Percentiles rank a stretch among this genome's conserved stretches.
Conservation (phyloP, 352 stramenopile species). For the Globisporangium perplexum region DNA sequence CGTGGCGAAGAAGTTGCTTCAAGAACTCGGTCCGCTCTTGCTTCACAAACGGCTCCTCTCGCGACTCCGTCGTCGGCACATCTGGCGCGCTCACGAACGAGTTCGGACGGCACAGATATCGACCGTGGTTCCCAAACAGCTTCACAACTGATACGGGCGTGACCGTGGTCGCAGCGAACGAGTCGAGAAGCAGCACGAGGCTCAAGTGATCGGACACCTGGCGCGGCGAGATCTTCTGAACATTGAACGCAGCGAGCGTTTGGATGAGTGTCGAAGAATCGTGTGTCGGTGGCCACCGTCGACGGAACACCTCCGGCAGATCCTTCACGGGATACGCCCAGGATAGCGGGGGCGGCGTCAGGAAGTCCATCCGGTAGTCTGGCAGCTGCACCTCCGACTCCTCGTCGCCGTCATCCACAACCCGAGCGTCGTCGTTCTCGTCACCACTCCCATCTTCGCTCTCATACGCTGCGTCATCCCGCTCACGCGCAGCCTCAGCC, state of each 20-base stretch:
- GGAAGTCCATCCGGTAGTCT: constrained; percentile 33
- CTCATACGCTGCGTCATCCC: constrained; percentile 6
- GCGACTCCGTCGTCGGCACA: constrained; percentile 1
- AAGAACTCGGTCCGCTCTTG: constrained; percentile 61
- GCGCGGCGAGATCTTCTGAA: constrained; percentile 26
- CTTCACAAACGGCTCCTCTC: constrained; percentile 22
- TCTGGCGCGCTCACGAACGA: constrained; percentile 31
- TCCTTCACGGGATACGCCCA: constrained; percentile 50
- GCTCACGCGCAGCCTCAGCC: not conserved
- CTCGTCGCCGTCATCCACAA: constrained; percentile 13
- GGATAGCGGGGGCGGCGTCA: constrained; percentile 27
- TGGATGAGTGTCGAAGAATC: constrained; percentile 43
- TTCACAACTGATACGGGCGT: constrained; percentile 67
- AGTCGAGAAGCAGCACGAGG: constrained; percentile 75
- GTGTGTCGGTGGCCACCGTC: constrained; percentile 54
- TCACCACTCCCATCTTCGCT: constrained; percentile 11
- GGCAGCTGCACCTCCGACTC: constrained; percentile 9
- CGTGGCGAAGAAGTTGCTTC: constrained; percentile 60
- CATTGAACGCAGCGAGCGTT: constrained; percentile 31
- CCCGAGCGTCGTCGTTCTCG: constrained; percentile 10
- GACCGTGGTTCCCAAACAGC: constrained; percentile 46
- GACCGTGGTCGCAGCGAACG: constrained; percentile 64
- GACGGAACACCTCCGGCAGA: constrained; percentile 34
- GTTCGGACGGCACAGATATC: constrained; percentile 48
- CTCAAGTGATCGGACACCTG: constrained; percentile 61